Base-by-base conservation (phyloP, 495 filamentous ascomycete genomes). In the Darksidea phi region DNA sequence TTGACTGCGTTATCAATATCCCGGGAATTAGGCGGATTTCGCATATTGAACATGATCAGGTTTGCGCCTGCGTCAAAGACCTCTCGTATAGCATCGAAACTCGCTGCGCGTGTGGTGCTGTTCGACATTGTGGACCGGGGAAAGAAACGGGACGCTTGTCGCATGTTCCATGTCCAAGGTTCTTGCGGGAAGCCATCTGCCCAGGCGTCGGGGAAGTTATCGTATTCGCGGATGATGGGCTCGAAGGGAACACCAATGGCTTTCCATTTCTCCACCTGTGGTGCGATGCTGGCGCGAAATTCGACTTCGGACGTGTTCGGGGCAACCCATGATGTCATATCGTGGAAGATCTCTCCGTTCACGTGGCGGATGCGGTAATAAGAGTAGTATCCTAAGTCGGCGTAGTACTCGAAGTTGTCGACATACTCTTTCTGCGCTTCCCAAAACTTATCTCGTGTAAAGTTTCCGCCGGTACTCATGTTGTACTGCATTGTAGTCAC, bases 131-230 rank as follows among this genome's bases (percentile, higher is more conserved):
- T 15, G 12, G 47, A 20, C 2, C 23, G 47, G 18, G 47, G 47
- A 26, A 49, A 49, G 47, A 49, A 49, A 6, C 47, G 47, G 2
- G 47, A 49, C 23, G 47, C 47, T 49, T 49, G 47, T 26, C 47
- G 47, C 47, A 49, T 49, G 6, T 20, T 26, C 47, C 47, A 49
- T 23, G 47, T 49, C 47, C 47, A 49, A 23, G 47, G n/a, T 23
- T 49, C 47, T 23, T 49, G 47, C 4, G 47, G 47, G 23, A 49
- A 49, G n/a, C 17, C 47, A 26, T 21, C 47, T 5, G 17, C 23
- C 17, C n/a, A 49, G 12, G 47, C 47, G 23, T 49, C 47, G 23
- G 47, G 18, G 23, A 21, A 49, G 47, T 49, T 49, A 18, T 49
- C 47, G 47, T 21, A 26, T 23, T 49, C 47, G 17, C 23, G 18